Base-by-base conservation (phyloP, 495 filamentous ascomycete species). In the Glarea lozoyensis region DNA sequence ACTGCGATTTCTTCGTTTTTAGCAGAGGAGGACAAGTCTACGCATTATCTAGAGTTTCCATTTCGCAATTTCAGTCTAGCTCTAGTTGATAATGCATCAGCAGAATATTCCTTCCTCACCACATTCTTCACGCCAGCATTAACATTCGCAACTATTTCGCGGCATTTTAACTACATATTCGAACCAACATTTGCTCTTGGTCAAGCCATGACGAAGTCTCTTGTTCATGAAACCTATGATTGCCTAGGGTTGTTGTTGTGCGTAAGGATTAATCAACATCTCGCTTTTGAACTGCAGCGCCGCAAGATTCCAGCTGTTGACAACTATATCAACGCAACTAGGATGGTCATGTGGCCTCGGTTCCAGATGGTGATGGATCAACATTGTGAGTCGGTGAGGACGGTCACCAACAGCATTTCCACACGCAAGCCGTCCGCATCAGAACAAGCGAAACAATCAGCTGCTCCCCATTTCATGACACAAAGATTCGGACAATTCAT, bases 51-150 rank as follows among this genome's bases (percentile, higher is more conserved):
- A 20, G 92, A 98, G 63, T 68, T 78, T 1, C 84, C 86, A 11
- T 98, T 98, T 62, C 79, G 84, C 20, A 85, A 92, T 55, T 97
- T 94, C 70, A 95, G 95, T 55, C 76, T 92, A 22, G 92, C 92
- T 2, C 69, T 98, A 16, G 70, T 95, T 45, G 92, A 97, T 65
- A 98, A 98, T 56, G 80, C 85, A 1, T 85, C 86, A n/a, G 79
- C 88, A 16, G 92, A 98, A 60, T 97, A 97, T 61, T 82, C 85
- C 7, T 97, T 98, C 55, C 74, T 97, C 36, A 84, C 86, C 1
- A 69, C 83, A 19, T 95, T 95, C 67, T 95, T 98, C 72, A 73
- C 79, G 10, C 73, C 76, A 0, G 60, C 74, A 1, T 60, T 75
- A 16, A 69, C 69, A 16, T 77, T 70, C 50, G 58, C 75, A 21